phyloP scores from a whole-genome alignment of 352 stramenopile species.

The Phytopythium cucurbitacearum region DNA sequence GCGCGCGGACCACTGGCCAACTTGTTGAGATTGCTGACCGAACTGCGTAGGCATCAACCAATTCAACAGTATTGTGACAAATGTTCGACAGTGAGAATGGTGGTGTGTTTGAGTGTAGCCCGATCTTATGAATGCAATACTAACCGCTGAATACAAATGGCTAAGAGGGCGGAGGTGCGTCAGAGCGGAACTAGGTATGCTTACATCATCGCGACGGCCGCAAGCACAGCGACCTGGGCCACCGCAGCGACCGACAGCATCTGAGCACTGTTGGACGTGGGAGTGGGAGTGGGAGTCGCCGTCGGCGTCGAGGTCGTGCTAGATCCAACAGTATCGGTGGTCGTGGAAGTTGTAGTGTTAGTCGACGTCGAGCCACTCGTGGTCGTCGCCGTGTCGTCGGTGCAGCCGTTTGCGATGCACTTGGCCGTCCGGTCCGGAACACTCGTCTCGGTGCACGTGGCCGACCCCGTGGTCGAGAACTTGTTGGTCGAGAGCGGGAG shows the following conservation, averaged over 20 bases:
- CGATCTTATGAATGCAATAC: too few relatives aligned
- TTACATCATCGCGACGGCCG: neutral
- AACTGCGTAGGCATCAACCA: too few relatives aligned
- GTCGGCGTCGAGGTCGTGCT: neutral
- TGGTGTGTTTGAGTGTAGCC: too few relatives aligned
- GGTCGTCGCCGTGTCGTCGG: neutral
- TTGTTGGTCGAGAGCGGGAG: constrained; percentile 28
- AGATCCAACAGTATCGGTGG: neutral
- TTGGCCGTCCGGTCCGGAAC: constrained; percentile 15
- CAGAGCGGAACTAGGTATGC: too few relatives aligned
- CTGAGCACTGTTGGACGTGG: neutral
- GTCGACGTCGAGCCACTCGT: neutral
- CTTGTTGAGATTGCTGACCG: too few relatives aligned
- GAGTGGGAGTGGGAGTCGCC: neutral
- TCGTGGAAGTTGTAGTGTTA: neutral
- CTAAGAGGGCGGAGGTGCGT: too few relatives aligned
- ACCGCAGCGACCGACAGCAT: neutral
- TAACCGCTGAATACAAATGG: too few relatives aligned
- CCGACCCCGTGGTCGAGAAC: constrained; percentile 17
- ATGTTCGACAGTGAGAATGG: too few relatives aligned
- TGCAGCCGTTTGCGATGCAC: constrained; percentile 10
- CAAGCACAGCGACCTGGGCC: neutral
- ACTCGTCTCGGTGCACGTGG: constrained; percentile 14
- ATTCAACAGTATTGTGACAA: too few relatives aligned
- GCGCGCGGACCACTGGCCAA: too few relatives aligned